phyloP scores from a whole-genome alignment of 2,329 filamentous ascomycete species.

The Huntiella moniliformis region DNA sequence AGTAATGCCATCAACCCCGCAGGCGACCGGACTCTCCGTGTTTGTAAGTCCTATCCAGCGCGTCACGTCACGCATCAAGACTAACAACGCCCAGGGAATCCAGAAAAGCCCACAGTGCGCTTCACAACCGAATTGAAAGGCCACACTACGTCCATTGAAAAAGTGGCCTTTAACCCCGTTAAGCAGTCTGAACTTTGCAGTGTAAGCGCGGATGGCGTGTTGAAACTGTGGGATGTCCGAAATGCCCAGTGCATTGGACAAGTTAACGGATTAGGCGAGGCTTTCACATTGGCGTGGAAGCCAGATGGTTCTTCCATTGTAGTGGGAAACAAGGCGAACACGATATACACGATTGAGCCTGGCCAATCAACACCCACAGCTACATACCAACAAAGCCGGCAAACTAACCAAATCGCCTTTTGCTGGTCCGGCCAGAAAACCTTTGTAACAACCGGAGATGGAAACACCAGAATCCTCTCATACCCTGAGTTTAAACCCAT shows the following conservation, averaged over 20 bases:
- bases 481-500: slow-evolving; percentile 45
- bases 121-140: slow-evolving; percentile 60
- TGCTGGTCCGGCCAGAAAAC: slow-evolving; percentile 54
- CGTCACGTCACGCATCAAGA: neutral
- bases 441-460: slow-evolving; percentile 52
- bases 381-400: slow-evolving; percentile 39
- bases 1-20: neutral
- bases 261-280: slow-evolving; percentile 44
- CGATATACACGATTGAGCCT: slow-evolving; percentile 43
- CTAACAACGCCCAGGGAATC: slow-evolving; percentile 37
- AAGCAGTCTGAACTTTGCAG: slow-evolving; percentile 63
- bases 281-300: slow-evolving; percentile 55
- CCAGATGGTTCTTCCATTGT: slow-evolving; percentile 52
- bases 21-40: slow-evolving; percentile 48
- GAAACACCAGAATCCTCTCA: slow-evolving; percentile 49
- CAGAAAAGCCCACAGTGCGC: slow-evolving; percentile 53
- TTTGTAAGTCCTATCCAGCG: slow-evolving; percentile 34
- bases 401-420: slow-evolving; percentile 57
- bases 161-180: slow-evolving; percentile 58
- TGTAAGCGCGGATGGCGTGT: slow-evolving; percentile 52
- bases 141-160: slow-evolving; percentile 47
- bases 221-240: slow-evolving; percentile 65
- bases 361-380: slow-evolving; percentile 35
- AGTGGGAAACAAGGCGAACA: slow-evolving; percentile 53
- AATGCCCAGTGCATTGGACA: slow-evolving; percentile 53